These are phyloP conservation scores for Basidioascus undulatus DNA, from an alignment of 768 basidiomycete genomes.

Conservation along the genomic window DNA sequence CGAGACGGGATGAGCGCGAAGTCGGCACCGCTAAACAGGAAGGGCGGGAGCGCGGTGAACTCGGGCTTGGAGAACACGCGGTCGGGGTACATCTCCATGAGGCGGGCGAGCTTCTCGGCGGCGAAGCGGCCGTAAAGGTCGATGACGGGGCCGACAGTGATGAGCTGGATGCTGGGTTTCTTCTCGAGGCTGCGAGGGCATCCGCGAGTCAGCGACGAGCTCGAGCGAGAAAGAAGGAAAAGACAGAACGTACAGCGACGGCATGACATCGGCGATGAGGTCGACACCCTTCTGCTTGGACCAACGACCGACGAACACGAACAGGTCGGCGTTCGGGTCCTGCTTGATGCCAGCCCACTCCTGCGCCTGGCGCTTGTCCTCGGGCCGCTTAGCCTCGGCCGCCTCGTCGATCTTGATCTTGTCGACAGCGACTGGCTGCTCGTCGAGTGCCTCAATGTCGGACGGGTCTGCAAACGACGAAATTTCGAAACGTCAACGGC, in stretches of 20 bases:
- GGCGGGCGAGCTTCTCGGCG: slow-evolving; percentile 69
- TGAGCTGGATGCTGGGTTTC: slow-evolving; percentile 58
- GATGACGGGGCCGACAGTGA: slow-evolving; percentile 80
- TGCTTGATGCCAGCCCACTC: slow-evolving; percentile 88
- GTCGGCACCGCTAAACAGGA: slow-evolving; percentile 80
- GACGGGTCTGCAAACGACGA: slow-evolving; percentile 34
- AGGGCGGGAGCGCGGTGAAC: slow-evolving; percentile 80
- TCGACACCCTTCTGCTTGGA: slow-evolving; percentile 96
- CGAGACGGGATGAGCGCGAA: slow-evolving; percentile 88
- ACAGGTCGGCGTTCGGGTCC: slow-evolving; percentile 67
- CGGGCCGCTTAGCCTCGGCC: slow-evolving; percentile 75
- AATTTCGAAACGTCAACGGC: too few relatives aligned
- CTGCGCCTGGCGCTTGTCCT: slow-evolving; percentile 72
- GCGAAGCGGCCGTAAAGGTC: slow-evolving; percentile 88
- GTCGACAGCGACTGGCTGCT: slow-evolving; percentile 40
- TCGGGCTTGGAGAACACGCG: slow-evolving; percentile 90
- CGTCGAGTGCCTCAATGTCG: slow-evolving; percentile 79
- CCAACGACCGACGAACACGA: slow-evolving; percentile 94
- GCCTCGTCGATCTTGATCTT: slow-evolving; percentile 52
- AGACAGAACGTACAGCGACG: slow-evolving; percentile 35
- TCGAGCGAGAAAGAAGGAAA: neutral
- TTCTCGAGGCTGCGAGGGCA: slow-evolving; percentile 41
- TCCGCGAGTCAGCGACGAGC: slow-evolving; percentile 4
- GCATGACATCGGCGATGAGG: slow-evolving; percentile 88
- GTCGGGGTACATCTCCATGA: slow-evolving; percentile 88